These are phyloP conservation scores for Atalantia buxifolia DNA, from an alignment of 345 rosid genomes.

Conservation along the genomic window DNA sequence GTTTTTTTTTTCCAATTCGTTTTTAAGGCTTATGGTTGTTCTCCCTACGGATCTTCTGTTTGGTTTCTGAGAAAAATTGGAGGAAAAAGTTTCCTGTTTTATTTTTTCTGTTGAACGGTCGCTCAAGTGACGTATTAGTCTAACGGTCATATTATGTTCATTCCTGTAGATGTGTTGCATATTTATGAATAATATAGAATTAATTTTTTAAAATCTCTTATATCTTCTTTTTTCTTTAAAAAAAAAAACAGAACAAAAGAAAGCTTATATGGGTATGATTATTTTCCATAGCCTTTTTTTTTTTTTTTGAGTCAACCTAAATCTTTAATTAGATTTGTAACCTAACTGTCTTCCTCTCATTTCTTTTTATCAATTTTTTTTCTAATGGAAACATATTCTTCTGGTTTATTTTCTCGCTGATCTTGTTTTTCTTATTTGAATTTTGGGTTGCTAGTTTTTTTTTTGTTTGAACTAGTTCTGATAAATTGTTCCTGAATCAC, in stretches of 20 bases:
- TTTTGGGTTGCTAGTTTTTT: not conserved
- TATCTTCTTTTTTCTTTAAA: not conserved
- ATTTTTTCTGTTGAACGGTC: not conserved
- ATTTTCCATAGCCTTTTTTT: not conserved
- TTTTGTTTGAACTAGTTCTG: not conserved
- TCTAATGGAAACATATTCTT: not conserved
- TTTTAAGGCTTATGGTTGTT: constrained; percentile 3
- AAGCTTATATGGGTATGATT: not conserved
- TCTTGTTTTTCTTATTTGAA: not conserved
- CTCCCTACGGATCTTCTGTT: constrained; percentile 10
- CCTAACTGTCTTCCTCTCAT: not conserved
- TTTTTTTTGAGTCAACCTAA: not conserved
- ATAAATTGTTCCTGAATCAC: not conserved
- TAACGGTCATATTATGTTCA: not conserved
- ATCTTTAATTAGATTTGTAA: not conserved
- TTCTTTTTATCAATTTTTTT: not conserved
- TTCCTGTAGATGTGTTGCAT: not conserved
- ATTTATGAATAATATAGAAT: not conserved
- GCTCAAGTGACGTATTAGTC: too few species aligned
- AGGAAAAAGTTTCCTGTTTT: not conserved
- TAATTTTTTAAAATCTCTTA: not conserved
- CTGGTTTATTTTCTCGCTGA: not conserved
- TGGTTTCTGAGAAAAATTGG: constrained; percentile 18
- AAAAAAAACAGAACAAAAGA: too few species aligned
- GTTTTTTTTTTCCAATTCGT: constrained; percentile 6